Evolutionary conservation across 2,329 filamentous ascomycete species (phyloP).

Genomic region (Paracamarosporium sp.): DNA sequence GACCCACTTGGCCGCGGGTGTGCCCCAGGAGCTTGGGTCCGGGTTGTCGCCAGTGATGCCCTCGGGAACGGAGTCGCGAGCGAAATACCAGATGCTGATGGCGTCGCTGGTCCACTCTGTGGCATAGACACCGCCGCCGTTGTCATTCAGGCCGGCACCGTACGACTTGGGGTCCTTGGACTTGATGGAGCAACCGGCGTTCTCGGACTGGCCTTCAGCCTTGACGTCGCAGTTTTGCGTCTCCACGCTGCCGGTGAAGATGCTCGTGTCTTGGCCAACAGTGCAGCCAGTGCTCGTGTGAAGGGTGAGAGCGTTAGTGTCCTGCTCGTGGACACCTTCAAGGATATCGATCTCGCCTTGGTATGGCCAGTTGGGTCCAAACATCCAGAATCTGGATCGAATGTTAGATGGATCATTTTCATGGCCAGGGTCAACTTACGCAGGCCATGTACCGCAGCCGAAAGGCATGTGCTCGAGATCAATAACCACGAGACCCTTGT

Average conservation of each 20-base stretch:
- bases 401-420: conserved; percentile 12
- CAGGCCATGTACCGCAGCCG: conserved; percentile 61
- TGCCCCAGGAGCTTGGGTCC: conserved; percentile 72
- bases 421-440: conserved; percentile 30
- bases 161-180: conserved; percentile 52
- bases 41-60: conserved; percentile 68
- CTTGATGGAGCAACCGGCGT: conserved; percentile 52
- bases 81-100: conserved; percentile 86
- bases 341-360: conserved; percentile 59
- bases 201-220: conserved; percentile 46
- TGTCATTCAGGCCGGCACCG: conserved; percentile 61
- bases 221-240: conserved; percentile 58
- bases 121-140: conserved; percentile 55
- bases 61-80: conserved; percentile 67
- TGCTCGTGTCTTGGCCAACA: conserved; percentile 45
- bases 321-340: conserved; percentile 54
- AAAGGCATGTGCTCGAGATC: conserved; percentile 61
- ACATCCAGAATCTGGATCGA: conserved; percentile 37
- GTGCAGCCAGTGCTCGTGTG: conserved; percentile 55
- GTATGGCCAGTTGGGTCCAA: conserved; percentile 38
- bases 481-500: conserved; percentile 55
- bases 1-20: conserved; percentile 70
- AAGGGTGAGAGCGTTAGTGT: conserved; percentile 54
- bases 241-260: conserved; percentile 57
- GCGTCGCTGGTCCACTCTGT: conserved; percentile 70